Evolutionary conservation across 2,329 filamentous ascomycete species (phyloP), one percentile per base, ranked within the genome.

Genomic region (Venturia pyrina): DNA sequence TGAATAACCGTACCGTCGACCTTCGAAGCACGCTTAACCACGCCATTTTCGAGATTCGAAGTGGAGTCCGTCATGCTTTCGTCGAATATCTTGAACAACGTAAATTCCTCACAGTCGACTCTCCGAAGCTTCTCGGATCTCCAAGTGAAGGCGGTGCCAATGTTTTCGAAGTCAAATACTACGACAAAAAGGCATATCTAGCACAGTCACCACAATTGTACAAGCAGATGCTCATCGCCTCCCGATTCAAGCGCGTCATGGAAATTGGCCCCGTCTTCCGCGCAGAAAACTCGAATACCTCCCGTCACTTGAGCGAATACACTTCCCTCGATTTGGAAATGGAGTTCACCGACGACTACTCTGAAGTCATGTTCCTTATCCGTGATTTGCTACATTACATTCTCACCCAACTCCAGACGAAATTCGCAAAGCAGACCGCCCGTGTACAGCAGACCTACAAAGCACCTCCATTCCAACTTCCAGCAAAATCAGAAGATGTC

Each of bases 1-100:
- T 97, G 63, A 89, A 96, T 81, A 96, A 98, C 83, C 87, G 90
- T 67, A 90, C 90, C 64, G 89, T 99, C 80, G 93, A 97, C 79
- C 89, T 97, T 74, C 88, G 95, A 66, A 90, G 91, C 0, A 91
- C 92, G 68, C 89, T 96, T 68, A 96, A 95, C 78, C 91, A 96
- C 75, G 91, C 93, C 67, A 91, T 92, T 73, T 93, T 93, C 81
- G 77, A 81, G 72, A 85, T 88, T 73, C 87, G 85, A 69, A 82
- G 82, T 73, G 86, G 84, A 66, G 86, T 90, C 48, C 83, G 85
- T 68, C 82, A 84, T 68, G 81, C 95, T 15, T 96, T 96, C 77
- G 81, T 83, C 67, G 87, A 92, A 70, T 98, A 93, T 76, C 87
- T 97, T 70, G 83, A 88, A 68, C 82, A 84, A 69, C 85, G 85